Evolutionary conservation across 305 asterid genomes (phyloP), one percentile per base, ranked within the genome.

Genomic region (Fraxinus floribunda): DNA sequence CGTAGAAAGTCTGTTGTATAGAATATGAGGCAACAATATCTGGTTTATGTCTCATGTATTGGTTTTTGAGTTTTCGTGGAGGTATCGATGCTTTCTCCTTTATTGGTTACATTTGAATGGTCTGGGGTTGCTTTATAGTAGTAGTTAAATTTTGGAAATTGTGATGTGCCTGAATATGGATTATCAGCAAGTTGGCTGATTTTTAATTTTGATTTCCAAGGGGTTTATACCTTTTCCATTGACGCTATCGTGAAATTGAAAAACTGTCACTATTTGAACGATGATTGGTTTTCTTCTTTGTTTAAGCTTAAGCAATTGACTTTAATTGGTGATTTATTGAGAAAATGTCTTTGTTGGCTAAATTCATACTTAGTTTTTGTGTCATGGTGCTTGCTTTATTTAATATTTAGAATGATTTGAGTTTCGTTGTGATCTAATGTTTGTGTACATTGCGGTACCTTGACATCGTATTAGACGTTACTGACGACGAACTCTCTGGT

Each of bases 91-190:
- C 83, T 55, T 78, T 9, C 57, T 72, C 76, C 66, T 71, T 22
- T 78, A 70, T 73, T 81, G 83, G 85, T 78, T 84, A 79, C 24
- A 57, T 85, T 52, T 81, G 44, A 57, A 78, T 84, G 89, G 68
- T 41, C 81, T 80, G 79, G 64, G 49, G 35, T 11, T 68, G 52
- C 76, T 85, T 84, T 79, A 79, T 79, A 70, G 16, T 49, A 78
- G 68, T 75, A 39, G 80, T 72, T 76, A 72, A 75, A 76, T 72
- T 77, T 70, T 68, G 80, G 82, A 81, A 83, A 24, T 36, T 62
- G 52, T 75, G 78, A 46, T 72, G 81, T 78, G 39, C 76, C 76
- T 30, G 76, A 70, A 70, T 4, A 5, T 71, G 76, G 41, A 77
- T 81, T 34, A n/a, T 73, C 39, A 34, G 16, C 49, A 39, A 73